Evolutionary conservation across 768 basidiomycete genomes (phyloP), one percentile per base, ranked within the genome.

Genomic region (Leccinum variicolor): DNA sequence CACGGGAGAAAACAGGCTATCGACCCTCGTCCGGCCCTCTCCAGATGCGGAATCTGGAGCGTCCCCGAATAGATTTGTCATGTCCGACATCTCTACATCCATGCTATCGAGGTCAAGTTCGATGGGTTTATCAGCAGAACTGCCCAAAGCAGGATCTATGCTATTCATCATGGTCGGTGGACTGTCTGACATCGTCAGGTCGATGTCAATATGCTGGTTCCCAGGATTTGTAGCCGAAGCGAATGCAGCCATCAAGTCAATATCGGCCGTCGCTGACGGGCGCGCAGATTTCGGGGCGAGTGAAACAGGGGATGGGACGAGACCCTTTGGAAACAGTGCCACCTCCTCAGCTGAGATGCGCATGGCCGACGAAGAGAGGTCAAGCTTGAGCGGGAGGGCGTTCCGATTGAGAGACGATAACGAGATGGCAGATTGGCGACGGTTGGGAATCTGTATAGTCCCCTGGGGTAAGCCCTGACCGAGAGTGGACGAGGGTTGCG

Each of bases 271-370:
- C 19, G 86, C 84, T 54, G 79, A 70, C 1, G 86, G 79, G 3
- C 87, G 82, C 48, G 87, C 88, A 6, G 91, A 90, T 65, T 84
- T 88, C 2, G 91, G 91, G 0, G 89, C 91, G 36, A 93, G 80
- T 5, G 86, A 89, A 31, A 92, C 90, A 7, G 91, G 91, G 6
- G 90, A 92, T 2, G 72, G 72, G 28, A 86, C 79, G 49, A 90
- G 75, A 2, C 85, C 84, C 48, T 79, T 84, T 1, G 81, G 73
- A 50, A 82, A 86, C 54, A 84, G 66, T 6, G 81, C 74, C 6
- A 77, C 79, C 63, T 90, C 88, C 45, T 86, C 85, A 0, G 86
- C 76, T n/a, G 81, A 73, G 28, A 90, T 78, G 48, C 84, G 83
- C 55, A 91, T 76, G 11, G 84, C 76, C 13, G 84, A 73, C 1